Percentiles rank a stretch among this genome's conserved stretches.
Evolutionary conservation across 2,329 filamentous ascomycete species (phyloP).

Genomic region (Didymella pinodella): DNA sequence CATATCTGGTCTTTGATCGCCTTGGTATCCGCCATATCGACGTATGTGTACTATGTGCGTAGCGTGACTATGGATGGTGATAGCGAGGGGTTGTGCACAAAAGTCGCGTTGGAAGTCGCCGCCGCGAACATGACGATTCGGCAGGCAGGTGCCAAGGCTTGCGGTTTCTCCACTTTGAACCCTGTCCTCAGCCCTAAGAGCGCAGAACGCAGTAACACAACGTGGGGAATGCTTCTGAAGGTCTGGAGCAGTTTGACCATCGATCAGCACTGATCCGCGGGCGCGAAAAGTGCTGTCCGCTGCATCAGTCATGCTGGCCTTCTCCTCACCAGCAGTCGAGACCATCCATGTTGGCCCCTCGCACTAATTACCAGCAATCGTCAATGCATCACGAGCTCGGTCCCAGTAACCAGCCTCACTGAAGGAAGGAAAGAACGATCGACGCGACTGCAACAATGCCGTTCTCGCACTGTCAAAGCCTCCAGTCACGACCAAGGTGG

Average conservation of each 20-base stretch:
- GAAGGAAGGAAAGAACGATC: neutral
- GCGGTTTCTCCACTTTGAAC: conserved; percentile 22
- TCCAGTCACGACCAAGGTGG: neutral
- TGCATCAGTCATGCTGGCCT: conserved; percentile 12
- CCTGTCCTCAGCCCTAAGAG: conserved; percentile 29
- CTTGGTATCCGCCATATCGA: conserved; percentile 38
- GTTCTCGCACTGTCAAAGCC: neutral
- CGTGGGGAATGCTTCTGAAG: conserved; percentile 8
- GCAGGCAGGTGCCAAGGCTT: conserved; percentile 22
- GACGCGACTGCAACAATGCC: neutral
- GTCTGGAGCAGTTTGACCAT: neutral
- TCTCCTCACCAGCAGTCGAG: neutral
- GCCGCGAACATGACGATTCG: conserved; percentile 25
- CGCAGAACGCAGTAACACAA: conserved; percentile 2
- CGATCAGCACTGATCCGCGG: neutral
- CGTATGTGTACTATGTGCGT: neutral
- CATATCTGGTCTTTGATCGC: conserved; percentile 40
- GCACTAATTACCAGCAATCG: conserved; percentile 1
- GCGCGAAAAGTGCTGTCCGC: neutral
- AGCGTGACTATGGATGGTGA: neutral
- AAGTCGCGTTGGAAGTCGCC: conserved; percentile 20
- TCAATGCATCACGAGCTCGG: conserved; percentile 7
- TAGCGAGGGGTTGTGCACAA: neutral
- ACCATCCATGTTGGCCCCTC: conserved; percentile 1
- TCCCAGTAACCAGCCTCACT: conserved; percentile 6